Conservation (phyloP, 176 grass and related monocot genomes). For the Oryza nivara region DNA sequence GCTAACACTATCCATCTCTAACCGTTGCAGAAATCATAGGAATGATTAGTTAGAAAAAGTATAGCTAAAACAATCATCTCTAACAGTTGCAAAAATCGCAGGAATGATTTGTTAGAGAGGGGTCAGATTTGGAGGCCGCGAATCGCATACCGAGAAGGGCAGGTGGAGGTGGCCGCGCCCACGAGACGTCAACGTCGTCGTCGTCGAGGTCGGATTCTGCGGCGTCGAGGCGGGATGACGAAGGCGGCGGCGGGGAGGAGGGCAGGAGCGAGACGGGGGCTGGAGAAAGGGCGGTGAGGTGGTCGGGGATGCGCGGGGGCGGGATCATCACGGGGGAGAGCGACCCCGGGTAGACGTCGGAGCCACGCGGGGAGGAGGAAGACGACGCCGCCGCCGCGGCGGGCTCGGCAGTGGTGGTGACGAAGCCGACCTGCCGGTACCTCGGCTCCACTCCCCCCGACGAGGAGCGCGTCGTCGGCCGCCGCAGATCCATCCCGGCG, state of each 20-base stretch:
- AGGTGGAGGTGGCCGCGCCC: background rate
- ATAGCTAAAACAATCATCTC: background rate
- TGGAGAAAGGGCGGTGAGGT: background rate
- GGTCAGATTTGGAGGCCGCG: background rate
- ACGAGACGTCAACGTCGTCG: background rate
- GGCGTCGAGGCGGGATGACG: background rate
- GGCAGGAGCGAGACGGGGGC: conserved; percentile 16
- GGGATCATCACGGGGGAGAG: conserved; percentile 84
- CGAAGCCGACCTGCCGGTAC: conserved; percentile 72
- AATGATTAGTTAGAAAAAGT: background rate
- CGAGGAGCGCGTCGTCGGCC: conserved; percentile 41
- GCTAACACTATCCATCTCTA: background rate
- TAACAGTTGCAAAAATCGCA: background rate
- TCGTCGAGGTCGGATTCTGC: background rate
- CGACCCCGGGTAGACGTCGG: conserved; percentile 34
- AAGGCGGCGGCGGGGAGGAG: conserved; percentile 4
- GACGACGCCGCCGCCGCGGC: background rate
- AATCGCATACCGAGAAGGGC: background rate
- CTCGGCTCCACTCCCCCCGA: conserved; percentile 55
- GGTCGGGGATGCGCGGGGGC: conserved; percentile 45
- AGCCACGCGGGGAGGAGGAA: background rate
- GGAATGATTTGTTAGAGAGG: background rate
- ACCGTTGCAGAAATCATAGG: background rate
- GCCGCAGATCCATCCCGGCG: conserved; percentile 59
- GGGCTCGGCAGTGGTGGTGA: conserved; percentile 36